A percentile compares a stretch with the other conserved stretches of the same genome.
Conservation (phyloP, 202 grass and related monocot species). For the Tripidium arundinaceum region DNA sequence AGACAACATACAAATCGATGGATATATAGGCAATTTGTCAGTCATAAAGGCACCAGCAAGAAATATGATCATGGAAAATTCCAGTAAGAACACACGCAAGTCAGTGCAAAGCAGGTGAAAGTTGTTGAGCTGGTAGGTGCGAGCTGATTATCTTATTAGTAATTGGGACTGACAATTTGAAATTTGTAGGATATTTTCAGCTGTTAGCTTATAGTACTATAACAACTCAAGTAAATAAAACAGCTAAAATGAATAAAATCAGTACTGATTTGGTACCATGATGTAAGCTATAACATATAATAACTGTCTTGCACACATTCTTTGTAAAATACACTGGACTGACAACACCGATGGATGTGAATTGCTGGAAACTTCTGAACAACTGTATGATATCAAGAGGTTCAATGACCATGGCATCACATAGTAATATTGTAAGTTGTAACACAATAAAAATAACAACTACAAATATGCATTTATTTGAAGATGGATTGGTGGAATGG, state of each 20-base stretch:
- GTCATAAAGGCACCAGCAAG: slow-evolving; percentile 14
- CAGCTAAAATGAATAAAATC: slow-evolving; percentile 15
- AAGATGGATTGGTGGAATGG: background rate
- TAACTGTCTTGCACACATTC: background rate
- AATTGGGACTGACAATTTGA: slow-evolving; percentile 14
- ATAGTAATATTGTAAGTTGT: background rate
- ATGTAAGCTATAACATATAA: slow-evolving; percentile 7
- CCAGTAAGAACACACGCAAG: slow-evolving; percentile 18
- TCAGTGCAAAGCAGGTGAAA: slow-evolving; percentile 42
- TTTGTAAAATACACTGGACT: slow-evolving; percentile 13
- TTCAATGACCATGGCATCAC: background rate
- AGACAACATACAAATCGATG: background rate
- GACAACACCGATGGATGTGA: background rate
- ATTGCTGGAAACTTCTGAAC: background rate
- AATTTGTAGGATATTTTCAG: slow-evolving; percentile 22
- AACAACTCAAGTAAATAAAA: slow-evolving; percentile 17
- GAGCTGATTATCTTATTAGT: slow-evolving; percentile 28
- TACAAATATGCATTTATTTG: background rate
- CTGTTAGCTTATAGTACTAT: background rate
- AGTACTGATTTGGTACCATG: slow-evolving; percentile 21
- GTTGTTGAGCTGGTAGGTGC: slow-evolving; percentile 39
- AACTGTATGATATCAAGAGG: background rate
- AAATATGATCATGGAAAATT: slow-evolving; percentile 14
- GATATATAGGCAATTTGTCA: background rate
- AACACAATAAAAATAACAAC: background rate